Evolutionary conservation across 176 grass and related monocot genomes (phyloP), one percentile per base, ranked within the genome.

Genomic region (Oryza officinalis): DNA sequence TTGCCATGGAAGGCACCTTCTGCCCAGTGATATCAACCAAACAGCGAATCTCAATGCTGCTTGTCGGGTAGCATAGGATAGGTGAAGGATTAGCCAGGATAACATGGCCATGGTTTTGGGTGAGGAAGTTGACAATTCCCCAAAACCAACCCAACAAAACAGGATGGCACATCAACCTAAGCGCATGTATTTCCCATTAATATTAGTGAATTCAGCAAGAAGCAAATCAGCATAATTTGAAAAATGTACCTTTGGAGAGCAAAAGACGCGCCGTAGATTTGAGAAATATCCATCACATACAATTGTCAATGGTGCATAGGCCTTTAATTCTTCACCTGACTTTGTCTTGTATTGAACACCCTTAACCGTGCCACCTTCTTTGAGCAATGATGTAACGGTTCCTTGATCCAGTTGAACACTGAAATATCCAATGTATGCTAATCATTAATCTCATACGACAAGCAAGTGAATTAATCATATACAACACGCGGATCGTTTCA

Each of bases 231-330:
- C 3, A 85, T 47, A 86, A 27, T 63, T 8, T 77, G 38, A 87
- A 70, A 33, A 13, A 1, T 54, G 72, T 90, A 99, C 96, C 96
- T 94, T 96, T 64, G 96, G 89, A 46, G 86, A 96, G 68, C 96
- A 99, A 63, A 99, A 93, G 41, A 75, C 57, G 5, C 93, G 96
- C 12, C 96, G 72, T 66, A 99, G 83, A 80, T 99, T 99, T 2
- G 96, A 99, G 80, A 99, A 99, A 74, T 93, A 99, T 18, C 96
- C 93, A 65, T 99, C 96, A 66, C 96, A 99, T 69, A 99, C 96
- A 80, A 99, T 92, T 6, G 93, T 99, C 43, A 99, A 82, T 74
- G 96, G 93, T 50, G 96, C 93, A 87, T 85, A 84, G 32, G 91
- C 91, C 69, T 92, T 92, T 30, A 83, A 75, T 78, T 94, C 96